Base-by-base conservation (phyloP, 495 filamentous ascomycete genomes). In the Hyaloscypha variabilis region DNA sequence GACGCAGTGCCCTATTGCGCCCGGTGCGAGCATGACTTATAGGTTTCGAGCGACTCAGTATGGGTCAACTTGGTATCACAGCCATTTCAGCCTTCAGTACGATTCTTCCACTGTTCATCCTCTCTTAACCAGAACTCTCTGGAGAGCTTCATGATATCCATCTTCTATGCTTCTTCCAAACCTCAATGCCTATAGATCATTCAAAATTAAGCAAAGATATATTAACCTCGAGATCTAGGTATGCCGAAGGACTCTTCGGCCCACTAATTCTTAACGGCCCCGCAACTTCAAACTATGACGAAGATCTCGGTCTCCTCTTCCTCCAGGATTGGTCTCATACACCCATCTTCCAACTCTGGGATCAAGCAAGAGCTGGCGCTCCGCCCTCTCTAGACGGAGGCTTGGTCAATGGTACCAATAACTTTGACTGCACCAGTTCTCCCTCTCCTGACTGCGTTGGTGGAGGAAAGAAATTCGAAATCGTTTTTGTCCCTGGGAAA, bases 11-110 rank as follows among this genome's bases (percentile, higher is more conserved):
- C 79, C 79, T 11, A 70, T 78, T n/a, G 67, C 75, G 17, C 79
- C 82, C 19, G 82, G 79, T 17, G 68, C 76, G 1, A 70, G 65
- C 21, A 62, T 74, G 30, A 86, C 82, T 0, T 88, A 89, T 67
- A 79, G 67, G 28, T 88, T 82, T 58, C 72, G 74, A 26, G 82
- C 77, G 0, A 77, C 70, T 1, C 82, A 74, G 56, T 89, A 90
- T 65, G 88, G 87, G 1, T 82, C 81, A 0, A 77, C 81, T 6
- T 90, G 85, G 86, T 90, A 88, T 62, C 88, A 89, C 68, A 80
- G 76, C 29, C 88, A 90, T 69, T 87, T 82, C 67, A 78, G 77
- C 13, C 72, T 82, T 17, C 87, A 90, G 66, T 80, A 81, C 57
- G 77, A 74, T 49, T n/a, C n/a, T n/a, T n/a, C n/a, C n/a, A n/a